Base-by-base conservation (phyloP, 2,329 filamentous ascomycete genomes). In the Zelopaecilomyces penicillatus region DNA sequence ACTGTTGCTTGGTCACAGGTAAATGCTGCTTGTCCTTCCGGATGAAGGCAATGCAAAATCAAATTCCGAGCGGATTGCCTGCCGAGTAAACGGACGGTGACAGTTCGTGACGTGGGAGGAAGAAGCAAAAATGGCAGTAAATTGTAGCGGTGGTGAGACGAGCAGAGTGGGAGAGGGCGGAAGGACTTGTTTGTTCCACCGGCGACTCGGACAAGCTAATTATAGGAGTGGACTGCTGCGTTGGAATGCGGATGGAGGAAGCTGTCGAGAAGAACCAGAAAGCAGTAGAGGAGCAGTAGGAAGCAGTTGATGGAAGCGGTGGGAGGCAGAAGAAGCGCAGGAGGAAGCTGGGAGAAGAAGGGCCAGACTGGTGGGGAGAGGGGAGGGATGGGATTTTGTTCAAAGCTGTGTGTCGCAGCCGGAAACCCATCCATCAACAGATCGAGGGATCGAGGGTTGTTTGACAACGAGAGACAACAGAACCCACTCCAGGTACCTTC, bases 381-480 rank as follows among this genome's bases (percentile, higher is more conserved):
- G 48, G 49, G 55, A 54, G 48, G 50, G 48, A 60, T 57, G 46
- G 55, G 54, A 52, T 54, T 60, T 52, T 54, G 49, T 52, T 50
- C 54, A 57, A 53, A 54, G 50, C 54, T 49, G 56, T 52, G 50
- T 56, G 51, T 55, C 57, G 54, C 54, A 40, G 54, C 56, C 58
- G 54, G 52, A 56, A 58, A 60, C 57, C 52, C 59, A 48, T 48
- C 46, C 58, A 59, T 47, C 44, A 42, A 50, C 60, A 55, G 61
- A 64, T 64, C 60, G 61, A 62, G 56, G 45, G 55, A 64, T 63
- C 60, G 61, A 62, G 51, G 49, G 46, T n/a, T 43, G 34, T 32
- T 43, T 43, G 34, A 43, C 26, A 46, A 46, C 10, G 30, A 38
- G 49, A 48, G 43, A 49, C 42, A 30, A 45, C 39, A 46, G 39